A percentile compares a stretch with the other conserved stretches of the same genome.
These are phyloP conservation scores for Phaeophleospora eucalypticola DNA, from an alignment of 2,329 filamentous ascomycete species.

Conservation along the genomic window DNA sequence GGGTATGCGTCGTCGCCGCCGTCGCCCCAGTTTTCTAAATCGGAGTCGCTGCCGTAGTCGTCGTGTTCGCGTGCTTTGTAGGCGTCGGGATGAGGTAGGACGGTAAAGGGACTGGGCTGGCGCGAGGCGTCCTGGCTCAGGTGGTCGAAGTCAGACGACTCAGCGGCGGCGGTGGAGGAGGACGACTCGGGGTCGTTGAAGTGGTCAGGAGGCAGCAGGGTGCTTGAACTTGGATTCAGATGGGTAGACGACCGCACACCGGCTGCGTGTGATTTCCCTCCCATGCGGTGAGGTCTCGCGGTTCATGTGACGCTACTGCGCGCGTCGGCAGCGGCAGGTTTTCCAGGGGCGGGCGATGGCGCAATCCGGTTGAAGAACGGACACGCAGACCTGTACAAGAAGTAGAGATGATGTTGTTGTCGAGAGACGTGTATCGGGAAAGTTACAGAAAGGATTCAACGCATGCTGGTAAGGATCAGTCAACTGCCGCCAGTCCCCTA, in stretches of 20 bases:
- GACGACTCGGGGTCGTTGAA: conserved; percentile 18
- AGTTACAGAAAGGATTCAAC: too few relatives aligned
- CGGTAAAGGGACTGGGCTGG: conserved; percentile 29
- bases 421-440: too few relatives aligned
- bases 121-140: conserved; percentile 29
- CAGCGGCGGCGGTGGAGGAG: conserved; percentile 19
- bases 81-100: conserved; percentile 25
- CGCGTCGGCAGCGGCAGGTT: neutral
- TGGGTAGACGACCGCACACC: neutral
- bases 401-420: neutral
- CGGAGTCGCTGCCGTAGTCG: conserved; percentile 32
- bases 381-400: too few relatives aligned
- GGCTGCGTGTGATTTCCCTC: neutral
- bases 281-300: conserved; percentile 18
- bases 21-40: conserved; percentile 46
- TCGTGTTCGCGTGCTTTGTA: conserved; percentile 10
- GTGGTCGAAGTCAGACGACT: conserved; percentile 30
- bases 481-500: too few relatives aligned
- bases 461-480: too few relatives aligned
- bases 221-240: conserved; percentile 9
- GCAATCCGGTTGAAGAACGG: neutral
- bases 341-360: neutral
- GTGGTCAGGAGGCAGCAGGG: conserved; percentile 22
- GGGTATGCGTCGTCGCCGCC: conserved; percentile 25
- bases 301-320: neutral